Conservation (phyloP, 73 alveolate genomes). For the Paramecium bursaria region DNA sequence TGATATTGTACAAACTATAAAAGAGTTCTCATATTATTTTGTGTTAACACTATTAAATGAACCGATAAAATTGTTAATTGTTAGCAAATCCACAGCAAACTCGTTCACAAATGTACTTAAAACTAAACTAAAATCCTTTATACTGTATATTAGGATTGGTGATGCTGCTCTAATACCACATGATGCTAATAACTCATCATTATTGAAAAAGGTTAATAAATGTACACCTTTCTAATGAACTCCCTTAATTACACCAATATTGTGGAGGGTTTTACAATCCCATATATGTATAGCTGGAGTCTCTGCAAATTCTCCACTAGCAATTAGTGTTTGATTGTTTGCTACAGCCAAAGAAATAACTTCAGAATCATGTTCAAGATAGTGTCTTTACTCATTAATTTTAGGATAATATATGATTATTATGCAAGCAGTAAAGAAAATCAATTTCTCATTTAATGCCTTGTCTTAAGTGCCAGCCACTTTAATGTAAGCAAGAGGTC, state of each 20-base stretch:
- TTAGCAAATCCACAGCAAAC: conserved; percentile 62
- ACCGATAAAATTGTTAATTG: conserved; percentile 63
- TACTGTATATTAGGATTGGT: conserved; percentile 64
- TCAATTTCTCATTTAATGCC: conserved; percentile 79
- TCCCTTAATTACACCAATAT: conserved; percentile 85
- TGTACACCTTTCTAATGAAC: conserved; percentile 83
- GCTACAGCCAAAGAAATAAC: conserved; percentile 88
- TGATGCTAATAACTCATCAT: conserved; percentile 69
- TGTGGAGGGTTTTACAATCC: conserved; percentile 90
- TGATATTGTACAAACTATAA: conserved; percentile 56
- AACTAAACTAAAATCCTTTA: conserved; percentile 63
- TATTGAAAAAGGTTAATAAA: conserved; percentile 58
- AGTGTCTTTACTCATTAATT: conserved; percentile 87
- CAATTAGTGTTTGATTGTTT: conserved; percentile 70
- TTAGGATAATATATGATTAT: conserved; percentile 86
- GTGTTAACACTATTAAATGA: conserved; percentile 34
- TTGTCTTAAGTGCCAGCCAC: conserved; percentile 23
- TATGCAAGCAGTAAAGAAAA: conserved; percentile 90
- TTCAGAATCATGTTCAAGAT: conserved; percentile 93
- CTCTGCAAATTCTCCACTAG: conserved; percentile 91
- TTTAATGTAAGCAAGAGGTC: conserved; percentile 79
- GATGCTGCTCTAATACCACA: conserved; percentile 70
- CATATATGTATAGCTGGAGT: conserved; percentile 93
- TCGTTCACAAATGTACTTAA: conserved; percentile 61
- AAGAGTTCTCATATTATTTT: conserved; percentile 64